Conservation (phyloP, 2,329 filamentous ascomycete genomes). For the Sporothrix schenckii region DNA sequence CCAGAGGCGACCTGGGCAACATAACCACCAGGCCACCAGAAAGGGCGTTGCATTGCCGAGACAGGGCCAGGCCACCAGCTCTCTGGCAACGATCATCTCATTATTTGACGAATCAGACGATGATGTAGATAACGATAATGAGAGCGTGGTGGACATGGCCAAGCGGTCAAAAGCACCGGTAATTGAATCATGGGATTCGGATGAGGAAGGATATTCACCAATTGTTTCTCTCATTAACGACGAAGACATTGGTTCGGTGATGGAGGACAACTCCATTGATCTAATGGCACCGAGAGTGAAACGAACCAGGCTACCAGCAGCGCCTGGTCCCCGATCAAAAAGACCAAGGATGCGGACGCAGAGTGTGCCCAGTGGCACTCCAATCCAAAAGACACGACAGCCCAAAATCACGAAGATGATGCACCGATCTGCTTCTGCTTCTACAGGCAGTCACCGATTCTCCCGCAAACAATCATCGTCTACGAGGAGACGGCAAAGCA, state of each 20-base stretch:
- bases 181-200: constrained; percentile 17
- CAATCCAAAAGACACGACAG: constrained; percentile 39
- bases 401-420: constrained; percentile 42
- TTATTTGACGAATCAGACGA: constrained; percentile 51
- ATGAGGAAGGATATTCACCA: constrained; percentile 32
- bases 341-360: constrained; percentile 41
- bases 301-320: constrained; percentile 44
- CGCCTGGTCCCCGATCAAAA: constrained; percentile 40
- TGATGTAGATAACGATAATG: constrained; percentile 37
- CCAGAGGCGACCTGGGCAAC: constrained; percentile 41
- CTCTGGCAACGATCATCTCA: constrained; percentile 42
- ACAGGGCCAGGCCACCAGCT: constrained; percentile 39
- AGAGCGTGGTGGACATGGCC: constrained; percentile 36
- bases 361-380: constrained; percentile 41
- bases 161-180: neutral
- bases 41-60: constrained; percentile 57
- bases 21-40: constrained; percentile 46
- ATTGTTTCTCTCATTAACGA: constrained; percentile 50
- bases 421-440: constrained; percentile 56
- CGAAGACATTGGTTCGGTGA: constrained; percentile 48
- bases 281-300: constrained; percentile 53
- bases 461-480: neutral
- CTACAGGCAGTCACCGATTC: constrained; percentile 53
- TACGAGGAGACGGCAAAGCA: neutral
- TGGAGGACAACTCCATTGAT: constrained; percentile 59